Evolutionary conservation across 176 grass and related monocot genomes (phyloP).

Genomic region (Bothriochloa decipiens): DNA sequence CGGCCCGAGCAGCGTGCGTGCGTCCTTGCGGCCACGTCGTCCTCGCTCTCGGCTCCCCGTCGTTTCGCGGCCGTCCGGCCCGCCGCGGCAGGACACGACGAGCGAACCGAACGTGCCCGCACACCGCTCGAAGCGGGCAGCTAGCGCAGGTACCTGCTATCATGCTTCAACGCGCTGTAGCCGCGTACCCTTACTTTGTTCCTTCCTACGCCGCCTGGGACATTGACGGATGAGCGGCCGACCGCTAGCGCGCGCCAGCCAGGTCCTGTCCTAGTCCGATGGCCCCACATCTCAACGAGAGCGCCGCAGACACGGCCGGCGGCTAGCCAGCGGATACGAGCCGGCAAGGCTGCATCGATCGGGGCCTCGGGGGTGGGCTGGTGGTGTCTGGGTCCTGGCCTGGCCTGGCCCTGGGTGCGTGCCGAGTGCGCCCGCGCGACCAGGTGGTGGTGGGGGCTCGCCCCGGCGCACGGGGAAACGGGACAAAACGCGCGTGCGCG

Average conservation of each 20-base stretch:
- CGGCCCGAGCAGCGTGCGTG: not conserved
- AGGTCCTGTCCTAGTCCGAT: not conserved
- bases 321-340: too few species aligned
- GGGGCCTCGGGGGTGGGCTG: too few species aligned
- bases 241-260: too few species aligned
- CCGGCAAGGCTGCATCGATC: too few species aligned
- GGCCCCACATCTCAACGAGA: not conserved
- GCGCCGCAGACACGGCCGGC: not conserved
- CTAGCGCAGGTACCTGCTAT: not conserved
- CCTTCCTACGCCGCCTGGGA: too few species aligned
- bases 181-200: not conserved
- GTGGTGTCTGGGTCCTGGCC: too few species aligned
- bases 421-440: constrained; percentile 7
- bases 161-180: constrained; percentile 3
- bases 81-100: not conserved
- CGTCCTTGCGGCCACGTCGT: too few species aligned
- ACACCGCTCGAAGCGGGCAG: not conserved
- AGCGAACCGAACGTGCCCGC: not conserved
- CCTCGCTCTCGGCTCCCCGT: not conserved
- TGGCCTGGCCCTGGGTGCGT: not conserved
- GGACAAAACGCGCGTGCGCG: constrained; percentile 55
- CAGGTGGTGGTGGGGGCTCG: constrained; percentile 34
- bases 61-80: not conserved
- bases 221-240: not conserved
- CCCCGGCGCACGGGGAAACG: constrained; percentile 29